Evolutionary conservation across 768 basidiomycete genomes (phyloP), one percentile per base, ranked within the genome.

Genomic region (Cubamyces lactineus): DNA sequence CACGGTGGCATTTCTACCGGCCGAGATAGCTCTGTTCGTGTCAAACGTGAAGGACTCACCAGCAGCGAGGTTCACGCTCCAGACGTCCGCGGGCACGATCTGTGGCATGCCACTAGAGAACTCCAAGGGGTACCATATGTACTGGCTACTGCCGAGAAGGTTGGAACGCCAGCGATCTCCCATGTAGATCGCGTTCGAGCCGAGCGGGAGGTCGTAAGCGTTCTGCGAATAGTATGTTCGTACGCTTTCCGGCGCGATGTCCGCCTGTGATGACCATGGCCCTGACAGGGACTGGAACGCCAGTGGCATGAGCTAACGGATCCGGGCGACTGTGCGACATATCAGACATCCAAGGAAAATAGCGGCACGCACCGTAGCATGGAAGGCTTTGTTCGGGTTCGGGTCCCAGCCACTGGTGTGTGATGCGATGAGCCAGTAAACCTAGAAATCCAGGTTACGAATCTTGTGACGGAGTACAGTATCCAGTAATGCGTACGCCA

Each of bases 201-300:
- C 82, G 28, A 86, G 71, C 15, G 78, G 75, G 48, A 86, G 69
- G 68, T 86, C 83, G 66, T 75, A 86, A 4, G 80, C 75, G 69
- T 86, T 87, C 73, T 86, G 86, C 21, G 84, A 86, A 70, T 80
- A 86, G 68, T 84, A 87, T 5, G 85, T 87, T 40, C 80, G 75
- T 38, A 78, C 79, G 34, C 78, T 72, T 58, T 74, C 58, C 2
- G 84, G 80, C 5, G 84, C 83, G 57, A 86, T 82, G 69, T 87
- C 85, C 5, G 77, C 76, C 70, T 86, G 80, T 6, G 82, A 69
- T 15, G 82, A 81, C 83, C 84, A 87, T 6, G 82, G 75, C 9
- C 84, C 82, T 5, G 82, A 75, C 6, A 86, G 74, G 3, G 81
- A 81, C 83, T 85, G 59, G 23, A 26, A 17, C 16, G 9, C 23